A percentile compares a stretch with the other conserved stretches of the same genome.
Evolutionary conservation across 495 filamentous ascomycete genomes (phyloP).

Genomic region (Penicillium odoratum): DNA sequence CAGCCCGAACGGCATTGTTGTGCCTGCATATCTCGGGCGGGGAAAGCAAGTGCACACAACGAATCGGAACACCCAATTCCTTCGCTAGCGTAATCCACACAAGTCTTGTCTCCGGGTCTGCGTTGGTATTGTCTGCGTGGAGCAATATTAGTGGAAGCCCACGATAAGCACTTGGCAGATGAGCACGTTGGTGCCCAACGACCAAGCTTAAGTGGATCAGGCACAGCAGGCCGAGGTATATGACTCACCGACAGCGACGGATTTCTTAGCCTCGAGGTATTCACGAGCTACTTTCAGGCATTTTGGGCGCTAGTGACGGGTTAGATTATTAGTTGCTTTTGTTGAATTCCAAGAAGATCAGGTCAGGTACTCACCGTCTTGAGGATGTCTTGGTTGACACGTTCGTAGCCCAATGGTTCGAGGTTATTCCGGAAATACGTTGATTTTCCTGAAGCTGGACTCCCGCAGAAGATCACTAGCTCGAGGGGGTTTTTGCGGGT

Average conservation of each 20-base stretch:
- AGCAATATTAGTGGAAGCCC: conserved; percentile 3
- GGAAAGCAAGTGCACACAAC: conserved; percentile 84
- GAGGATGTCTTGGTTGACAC: conserved; percentile 88
- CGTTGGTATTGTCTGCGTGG: conserved; percentile 84
- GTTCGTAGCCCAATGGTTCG: conserved; percentile 75
- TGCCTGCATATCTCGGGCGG: conserved; percentile 74
- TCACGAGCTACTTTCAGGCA: conserved; percentile 77
- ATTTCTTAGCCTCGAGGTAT: conserved; percentile 60
- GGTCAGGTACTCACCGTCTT: conserved; percentile 61
- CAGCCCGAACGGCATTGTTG: conserved; percentile 80
- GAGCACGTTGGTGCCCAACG: conserved; percentile 3
- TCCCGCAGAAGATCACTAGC: conserved; percentile 82
- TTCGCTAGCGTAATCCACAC: conserved; percentile 74
- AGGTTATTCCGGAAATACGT: conserved; percentile 83
- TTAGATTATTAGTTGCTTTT: neutral
- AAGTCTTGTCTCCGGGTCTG: conserved; percentile 69
- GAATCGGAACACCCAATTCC: conserved; percentile 70
- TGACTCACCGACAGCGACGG: conserved; percentile 73
- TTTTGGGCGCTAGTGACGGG: conserved; percentile 61
- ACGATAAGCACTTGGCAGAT: neutral
- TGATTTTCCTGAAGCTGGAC: conserved; percentile 86
- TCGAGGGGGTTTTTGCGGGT: conserved; percentile 66
- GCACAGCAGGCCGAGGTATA: neutral
- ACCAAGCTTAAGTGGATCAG: neutral
- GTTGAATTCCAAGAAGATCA: neutral